Percentiles rank a stretch among this genome's conserved stretches.
Evolutionary conservation across 495 filamentous ascomycete genomes (phyloP).

Genomic region (Trypethelium eluteriae): DNA sequence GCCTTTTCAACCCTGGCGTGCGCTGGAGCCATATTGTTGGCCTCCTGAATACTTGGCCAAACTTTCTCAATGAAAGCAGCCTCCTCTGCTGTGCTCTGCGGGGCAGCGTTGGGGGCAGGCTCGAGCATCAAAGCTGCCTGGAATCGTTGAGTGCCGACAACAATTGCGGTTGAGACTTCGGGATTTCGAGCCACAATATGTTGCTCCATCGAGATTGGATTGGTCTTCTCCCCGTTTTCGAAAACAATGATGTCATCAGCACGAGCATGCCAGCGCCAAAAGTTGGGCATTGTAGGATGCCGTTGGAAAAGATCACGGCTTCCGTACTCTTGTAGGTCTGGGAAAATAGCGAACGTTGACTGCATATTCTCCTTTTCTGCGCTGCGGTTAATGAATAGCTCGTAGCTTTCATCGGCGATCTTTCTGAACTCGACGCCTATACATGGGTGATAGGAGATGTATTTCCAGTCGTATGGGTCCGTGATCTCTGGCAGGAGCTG

Average conservation of each 20-base stretch:
- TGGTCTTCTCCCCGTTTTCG: constrained; percentile 57
- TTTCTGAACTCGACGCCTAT: constrained; percentile 36
- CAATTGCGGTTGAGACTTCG: constrained; percentile 40
- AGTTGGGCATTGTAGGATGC: constrained; percentile 42
- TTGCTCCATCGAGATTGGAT: constrained; percentile 49
- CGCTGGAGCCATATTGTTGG: constrained; percentile 37
- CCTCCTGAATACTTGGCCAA: constrained; percentile 44
- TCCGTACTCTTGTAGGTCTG: constrained; percentile 44
- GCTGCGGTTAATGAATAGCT: constrained; percentile 48
- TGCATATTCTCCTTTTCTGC: constrained; percentile 40
- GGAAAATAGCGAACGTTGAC: constrained; percentile 48
- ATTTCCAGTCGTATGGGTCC: constrained; percentile 5
- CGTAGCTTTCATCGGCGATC: constrained; percentile 37
- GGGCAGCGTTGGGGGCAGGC: constrained; percentile 20
- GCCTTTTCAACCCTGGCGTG: constrained; percentile 41
- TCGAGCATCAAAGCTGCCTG: constrained; percentile 50
- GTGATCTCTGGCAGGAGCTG: not conserved
- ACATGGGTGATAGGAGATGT: not conserved
- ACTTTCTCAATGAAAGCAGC: constrained; percentile 32
- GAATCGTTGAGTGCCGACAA: constrained; percentile 47
- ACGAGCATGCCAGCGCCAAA: constrained; percentile 48
- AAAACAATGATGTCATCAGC: constrained; percentile 58
- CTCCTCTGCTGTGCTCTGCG: not conserved
- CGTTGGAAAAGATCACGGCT: constrained; percentile 52
- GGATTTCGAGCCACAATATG: constrained; percentile 38